These are phyloP conservation scores for Lagerstroemia speciosa DNA, from an alignment of 345 rosid genomes.

Conservation along the genomic window DNA sequence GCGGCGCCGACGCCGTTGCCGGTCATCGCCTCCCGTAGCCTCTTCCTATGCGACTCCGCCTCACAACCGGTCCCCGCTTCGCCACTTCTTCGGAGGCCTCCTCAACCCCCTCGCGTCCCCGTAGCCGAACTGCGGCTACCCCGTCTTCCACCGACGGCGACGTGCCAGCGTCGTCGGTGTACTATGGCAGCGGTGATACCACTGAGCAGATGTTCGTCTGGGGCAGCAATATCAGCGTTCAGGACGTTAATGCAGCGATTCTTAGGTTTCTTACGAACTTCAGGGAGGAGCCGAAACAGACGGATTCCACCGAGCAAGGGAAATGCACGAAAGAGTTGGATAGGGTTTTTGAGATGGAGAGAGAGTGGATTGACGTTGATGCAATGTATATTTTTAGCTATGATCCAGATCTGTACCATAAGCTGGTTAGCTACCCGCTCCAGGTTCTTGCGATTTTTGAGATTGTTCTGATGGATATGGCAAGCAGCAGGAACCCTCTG, in stretches of 20 bases:
- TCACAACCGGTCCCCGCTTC: constrained; percentile 22
- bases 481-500: constrained; percentile 54
- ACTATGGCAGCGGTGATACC: constrained; percentile 32
- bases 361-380: constrained; percentile 87
- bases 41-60: constrained; percentile 20
- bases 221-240: constrained; percentile 96
- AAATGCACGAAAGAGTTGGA: constrained; percentile 73
- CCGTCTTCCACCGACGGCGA: constrained; percentile 51
- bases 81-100: constrained; percentile 35
- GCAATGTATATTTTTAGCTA: constrained; percentile 78
- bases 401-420: constrained; percentile 68
- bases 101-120: constrained; percentile 42
- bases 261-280: constrained; percentile 85
- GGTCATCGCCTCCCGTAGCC: constrained; percentile 20
- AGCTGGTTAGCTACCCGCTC: constrained; percentile 87
- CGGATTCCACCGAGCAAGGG: constrained; percentile 57
- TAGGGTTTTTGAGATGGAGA: constrained; percentile 72
- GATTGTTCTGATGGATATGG: constrained; percentile 91
- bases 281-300: constrained; percentile 30
- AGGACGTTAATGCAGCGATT: constrained; percentile 78
- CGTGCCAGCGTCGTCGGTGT: constrained; percentile 50
- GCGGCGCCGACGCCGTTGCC: constrained; percentile 11
- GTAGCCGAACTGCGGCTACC: constrained; percentile 22
- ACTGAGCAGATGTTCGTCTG: constrained; percentile 75
- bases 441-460: constrained; percentile 94